Evolutionary conservation across 129 eudicot species (phyloP), one percentile per base, ranked within the genome.

Genomic region (Heracleum sosnowskyi): DNA sequence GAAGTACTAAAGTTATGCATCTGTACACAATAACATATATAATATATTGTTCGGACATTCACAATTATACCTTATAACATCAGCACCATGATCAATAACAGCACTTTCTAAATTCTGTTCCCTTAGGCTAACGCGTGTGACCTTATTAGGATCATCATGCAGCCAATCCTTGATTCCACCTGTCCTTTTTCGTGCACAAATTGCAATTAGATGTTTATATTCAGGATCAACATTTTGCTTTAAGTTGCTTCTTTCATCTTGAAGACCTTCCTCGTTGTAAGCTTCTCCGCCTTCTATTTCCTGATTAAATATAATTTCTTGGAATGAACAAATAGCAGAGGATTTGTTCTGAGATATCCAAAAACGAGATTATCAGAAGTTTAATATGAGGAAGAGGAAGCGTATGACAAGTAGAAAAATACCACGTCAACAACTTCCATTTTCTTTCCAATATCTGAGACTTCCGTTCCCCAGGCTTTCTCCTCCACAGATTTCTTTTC

Each of bases 41-140:
- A 4, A 28, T 31, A 12, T 26, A 31, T 29, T 66, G 22, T 66
- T 66, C 22, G 1, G 1, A 1, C 51, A 75, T 24, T 9, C 28
- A 51, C n/a, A 39, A 39, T 37, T 46, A 64, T 79, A 89, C 93
- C 90, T 80, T 60, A 84, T 84, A 37, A 89, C 79, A 71, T 86
- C 75, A 28, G 79, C 74, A 20, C 84, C 90, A 62, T 84, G 83
- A 68, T 66, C 79, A 71, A 44, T 34, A 57, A 84, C 78, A 81
- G 81, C 87, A 83, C 81, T 76, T 86, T 82, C 73, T 34, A 89
- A 84, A 51, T 81, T 84, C 42, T 86, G 87, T 77, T 89, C 90
- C 68, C 87, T 86, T 35, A 89, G 55, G 82, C 89, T 89, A 34
- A 89, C 82, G 72, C 90, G 93, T 40, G 24, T 79, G 77, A 77